phyloP scores from a whole-genome alignment of 202 grass and related monocot species.

The Digitaria exilis region DNA sequence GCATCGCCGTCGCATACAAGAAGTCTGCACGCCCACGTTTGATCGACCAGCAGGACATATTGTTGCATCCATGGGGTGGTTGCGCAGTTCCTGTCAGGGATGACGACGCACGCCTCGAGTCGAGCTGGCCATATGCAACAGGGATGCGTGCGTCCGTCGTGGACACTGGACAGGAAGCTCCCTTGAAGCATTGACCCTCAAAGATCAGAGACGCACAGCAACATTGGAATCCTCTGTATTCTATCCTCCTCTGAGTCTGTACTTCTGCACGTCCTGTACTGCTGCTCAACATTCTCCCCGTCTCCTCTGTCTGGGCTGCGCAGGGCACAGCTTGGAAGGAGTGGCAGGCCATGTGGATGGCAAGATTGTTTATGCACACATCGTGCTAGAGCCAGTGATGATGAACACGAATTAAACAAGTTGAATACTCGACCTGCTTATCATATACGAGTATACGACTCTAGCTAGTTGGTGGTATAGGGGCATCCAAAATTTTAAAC shows the following conservation, averaged over 20 bases:
- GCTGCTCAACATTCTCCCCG: neutral
- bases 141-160: neutral
- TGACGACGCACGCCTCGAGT: neutral
- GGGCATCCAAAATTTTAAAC: neutral
- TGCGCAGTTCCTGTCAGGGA: conserved; percentile 45
- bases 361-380: neutral
- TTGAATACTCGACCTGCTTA: neutral
- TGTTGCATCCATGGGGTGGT: conserved; percentile 47
- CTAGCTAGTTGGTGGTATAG: neutral
- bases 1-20: neutral
- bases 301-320: neutral
- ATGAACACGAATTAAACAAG: neutral
- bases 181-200: conserved; percentile 11
- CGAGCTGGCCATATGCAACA: conserved; percentile 45
- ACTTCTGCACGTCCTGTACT: neutral
- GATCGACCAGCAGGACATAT: neutral
- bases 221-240: conserved; percentile 7
- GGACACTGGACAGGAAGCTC: neutral
- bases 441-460: neutral
- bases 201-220: neutral
- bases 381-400: neutral
- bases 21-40: conserved; percentile 12
- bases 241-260: neutral
- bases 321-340: neutral
- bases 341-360: neutral